A percentile compares a stretch with the other conserved stretches of the same genome.
These are phyloP conservation scores for Apophysomyces variabilis DNA, from an alignment of 371 early-diverging fungal species.

Conservation along the genomic window DNA sequence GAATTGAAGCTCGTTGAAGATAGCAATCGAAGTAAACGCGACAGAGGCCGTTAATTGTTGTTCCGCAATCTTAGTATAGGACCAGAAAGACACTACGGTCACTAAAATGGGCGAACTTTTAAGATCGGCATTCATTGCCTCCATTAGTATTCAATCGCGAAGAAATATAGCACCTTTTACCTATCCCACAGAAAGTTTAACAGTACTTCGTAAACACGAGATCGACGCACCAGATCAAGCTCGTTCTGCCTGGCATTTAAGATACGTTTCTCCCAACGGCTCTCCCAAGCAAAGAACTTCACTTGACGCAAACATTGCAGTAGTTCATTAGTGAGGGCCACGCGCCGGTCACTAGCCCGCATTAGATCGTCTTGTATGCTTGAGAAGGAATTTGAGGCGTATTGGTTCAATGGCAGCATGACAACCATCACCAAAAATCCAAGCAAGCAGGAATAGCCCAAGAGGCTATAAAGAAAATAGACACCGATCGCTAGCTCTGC, in stretches of 20 bases:
- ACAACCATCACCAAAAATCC: slow-evolving; percentile 59
- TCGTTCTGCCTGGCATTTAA: slow-evolving; percentile 53
- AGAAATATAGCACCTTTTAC: slow-evolving; percentile 14
- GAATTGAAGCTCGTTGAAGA: slow-evolving; percentile 55
- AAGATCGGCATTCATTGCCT: not conserved
- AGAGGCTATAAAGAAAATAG: slow-evolving; percentile 56
- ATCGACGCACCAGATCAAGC: slow-evolving; percentile 37
- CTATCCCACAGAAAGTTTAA: slow-evolving; percentile 29
- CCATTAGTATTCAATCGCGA: not conserved
- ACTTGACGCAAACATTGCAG: slow-evolving; percentile 62
- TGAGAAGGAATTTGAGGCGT: slow-evolving; percentile 39
- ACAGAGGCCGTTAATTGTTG: slow-evolving; percentile 55
- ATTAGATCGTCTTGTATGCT: slow-evolving; percentile 46
- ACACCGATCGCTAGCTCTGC: slow-evolving; percentile 56
- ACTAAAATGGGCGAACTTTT: slow-evolving; percentile 53
- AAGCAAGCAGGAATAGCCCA: slow-evolving; percentile 62
- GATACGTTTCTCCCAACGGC: slow-evolving; percentile 41
- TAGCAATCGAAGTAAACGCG: slow-evolving; percentile 60
- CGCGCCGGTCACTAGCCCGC: slow-evolving; percentile 52
- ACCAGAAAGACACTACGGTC: slow-evolving; percentile 53
- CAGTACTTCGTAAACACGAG: slow-evolving; percentile 10
- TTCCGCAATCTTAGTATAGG: slow-evolving; percentile 56
- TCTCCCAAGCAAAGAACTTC: slow-evolving; percentile 66
- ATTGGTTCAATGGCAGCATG: slow-evolving; percentile 50
- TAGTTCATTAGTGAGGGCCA: slow-evolving; percentile 51